These are phyloP conservation scores for Penicillium cinerascens DNA, from an alignment of 495 filamentous ascomycete genomes.

Conservation along the genomic window DNA sequence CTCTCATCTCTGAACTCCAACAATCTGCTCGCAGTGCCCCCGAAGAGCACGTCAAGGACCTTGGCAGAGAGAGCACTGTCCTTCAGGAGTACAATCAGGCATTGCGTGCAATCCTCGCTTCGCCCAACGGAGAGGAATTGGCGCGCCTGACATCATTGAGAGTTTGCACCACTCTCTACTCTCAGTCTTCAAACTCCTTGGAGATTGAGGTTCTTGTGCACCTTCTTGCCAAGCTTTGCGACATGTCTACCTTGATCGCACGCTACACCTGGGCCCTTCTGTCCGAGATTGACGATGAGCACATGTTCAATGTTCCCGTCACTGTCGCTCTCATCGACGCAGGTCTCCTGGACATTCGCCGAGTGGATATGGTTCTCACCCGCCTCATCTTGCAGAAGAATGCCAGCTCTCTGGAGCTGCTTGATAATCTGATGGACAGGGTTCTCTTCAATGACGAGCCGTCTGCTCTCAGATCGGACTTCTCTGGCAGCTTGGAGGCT, in stretches of 20 bases:
- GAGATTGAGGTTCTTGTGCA: constrained; percentile 82
- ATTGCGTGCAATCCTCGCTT: constrained; percentile 45
- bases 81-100: constrained; percentile 61
- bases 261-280: constrained; percentile 64
- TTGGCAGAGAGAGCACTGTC: constrained; percentile 61
- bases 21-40: constrained; percentile 59
- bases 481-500: constrained; percentile 74
- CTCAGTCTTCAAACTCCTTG: constrained; percentile 54
- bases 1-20: constrained; percentile 66
- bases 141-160: constrained; percentile 65
- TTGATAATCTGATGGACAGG: constrained; percentile 70
- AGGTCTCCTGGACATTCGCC: constrained; percentile 70
- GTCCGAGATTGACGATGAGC: constrained; percentile 65
- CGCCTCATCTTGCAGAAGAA: constrained; percentile 67
- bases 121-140: constrained; percentile 59
- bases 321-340: constrained; percentile 72
- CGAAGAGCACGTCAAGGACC: constrained; percentile 67
- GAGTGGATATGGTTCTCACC: constrained; percentile 72
- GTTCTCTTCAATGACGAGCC: constrained; percentile 74
- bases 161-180: constrained; percentile 67
- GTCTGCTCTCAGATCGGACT: constrained; percentile 76
- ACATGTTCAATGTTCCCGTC: constrained; percentile 73
- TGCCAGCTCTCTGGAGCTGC: constrained; percentile 65
- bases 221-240: constrained; percentile 74
- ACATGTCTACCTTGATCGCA: constrained; percentile 69